Base-by-base conservation (phyloP, 2,329 filamentous ascomycete genomes). In the Penicillium freii region DNA sequence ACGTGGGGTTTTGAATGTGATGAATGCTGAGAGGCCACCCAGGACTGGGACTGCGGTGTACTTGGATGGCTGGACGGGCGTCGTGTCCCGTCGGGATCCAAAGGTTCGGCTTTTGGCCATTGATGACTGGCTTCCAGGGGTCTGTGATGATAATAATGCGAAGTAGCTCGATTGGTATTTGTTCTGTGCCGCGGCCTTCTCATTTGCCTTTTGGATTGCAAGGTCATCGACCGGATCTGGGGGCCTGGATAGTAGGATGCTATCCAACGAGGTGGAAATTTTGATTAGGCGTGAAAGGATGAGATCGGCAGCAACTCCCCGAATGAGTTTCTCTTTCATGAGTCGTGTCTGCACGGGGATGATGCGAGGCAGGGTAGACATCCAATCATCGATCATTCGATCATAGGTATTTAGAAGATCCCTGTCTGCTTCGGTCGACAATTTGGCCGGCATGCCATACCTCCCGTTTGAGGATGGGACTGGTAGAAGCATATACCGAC, bases 261-360 rank as follows among this genome's bases (percentile, higher is more conserved):
- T 15, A 31, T 25, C 52, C 15, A 51, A n/a, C 7, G 34, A 15
- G 19, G 56, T 62, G 21, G 62, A 66, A 39, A 63, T 56, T 13
- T 64, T 57, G 13, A 65, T 52, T n/a, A 76, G 60, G n/a, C 67
- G 66, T 51, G 74, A 66, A 21, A 77, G 55, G 27, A 68, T 62
- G n/a, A 78, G 57, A 55, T 78, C 74, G 15, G 69, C 69, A 23
- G 72, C 66, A 46, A 77, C 56, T 5, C 63, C 66, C 40, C 75
- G 69, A 45, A 77, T 72, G 10, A 69, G 56, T 57, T 66, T 73
- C 55, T 77, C 75, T 59, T 77, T 78, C 46, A 65, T 64, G 1
- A 75, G 67, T 36, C 75, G 67, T n/a, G 73, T 69, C 39, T 66
- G 67, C n/a, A 68, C 68, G 7, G 75, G 72, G 56, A 76, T 70